Conservation (phyloP, 2,329 filamentous ascomycete genomes). For the Lasiodiplodia theobromae region DNA sequence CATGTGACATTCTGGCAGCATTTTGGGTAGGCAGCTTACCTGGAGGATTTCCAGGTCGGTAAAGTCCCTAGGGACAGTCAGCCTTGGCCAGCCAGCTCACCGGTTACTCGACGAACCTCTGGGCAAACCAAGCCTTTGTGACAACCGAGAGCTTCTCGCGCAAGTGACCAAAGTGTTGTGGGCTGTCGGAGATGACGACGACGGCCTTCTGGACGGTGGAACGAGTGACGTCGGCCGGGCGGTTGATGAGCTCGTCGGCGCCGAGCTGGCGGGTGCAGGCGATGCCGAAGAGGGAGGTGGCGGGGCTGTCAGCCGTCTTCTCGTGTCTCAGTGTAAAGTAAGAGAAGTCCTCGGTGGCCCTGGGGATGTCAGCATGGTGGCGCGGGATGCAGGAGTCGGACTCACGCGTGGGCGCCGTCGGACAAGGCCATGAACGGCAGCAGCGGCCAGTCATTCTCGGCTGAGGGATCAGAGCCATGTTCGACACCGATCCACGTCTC, state of each 20-base stretch:
- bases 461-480: slow-evolving; percentile 78
- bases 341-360: slow-evolving; percentile 92
- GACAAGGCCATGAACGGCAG: slow-evolving; percentile 97
- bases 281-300: slow-evolving; percentile 92
- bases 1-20: not conserved
- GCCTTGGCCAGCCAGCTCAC: slow-evolving; percentile 31
- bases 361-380: slow-evolving; percentile 45
- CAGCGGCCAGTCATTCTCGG: slow-evolving; percentile 86
- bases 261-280: slow-evolving; percentile 93
- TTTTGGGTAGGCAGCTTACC: slow-evolving; percentile 39
- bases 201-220: slow-evolving; percentile 98
- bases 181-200: slow-evolving; percentile 90
- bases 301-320: slow-evolving; percentile 56
- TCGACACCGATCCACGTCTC: slow-evolving; percentile 86
- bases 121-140: slow-evolving; percentile 94
- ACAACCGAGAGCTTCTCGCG: slow-evolving; percentile 89
- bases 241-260: slow-evolving; percentile 75
- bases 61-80: slow-evolving; percentile 68
- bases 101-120: slow-evolving; percentile 60
- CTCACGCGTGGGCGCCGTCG: slow-evolving; percentile 92
- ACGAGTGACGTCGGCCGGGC: slow-evolving; percentile 89
- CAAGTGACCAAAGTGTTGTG: slow-evolving; percentile 87
- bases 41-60: slow-evolving; percentile 87
- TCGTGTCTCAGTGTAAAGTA: slow-evolving; percentile 88
- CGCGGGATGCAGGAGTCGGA: slow-evolving; percentile 33